These are phyloP conservation scores for Telopea speciosissima DNA, from an alignment of 177 flowering plant species.

Conservation along the genomic window DNA sequence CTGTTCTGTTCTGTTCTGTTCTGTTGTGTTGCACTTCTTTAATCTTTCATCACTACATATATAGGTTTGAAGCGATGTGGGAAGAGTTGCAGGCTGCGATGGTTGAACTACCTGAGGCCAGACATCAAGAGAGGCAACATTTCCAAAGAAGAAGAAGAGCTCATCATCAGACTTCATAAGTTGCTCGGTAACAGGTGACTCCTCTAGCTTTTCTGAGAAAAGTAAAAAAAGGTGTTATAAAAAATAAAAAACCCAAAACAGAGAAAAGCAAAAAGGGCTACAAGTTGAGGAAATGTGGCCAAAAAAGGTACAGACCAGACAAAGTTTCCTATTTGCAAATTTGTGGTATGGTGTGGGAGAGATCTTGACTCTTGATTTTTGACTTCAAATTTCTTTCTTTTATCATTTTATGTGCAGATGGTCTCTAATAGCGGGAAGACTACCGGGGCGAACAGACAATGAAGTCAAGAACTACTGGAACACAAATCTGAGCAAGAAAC, in stretches of 20 bases:
- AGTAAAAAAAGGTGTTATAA: too few relatives aligned
- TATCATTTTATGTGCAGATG: constrained; percentile 13
- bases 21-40: not conserved
- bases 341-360: too few relatives aligned
- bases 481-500: constrained; percentile 20
- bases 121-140: not conserved
- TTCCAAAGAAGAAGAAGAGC: not conserved
- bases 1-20: not conserved
- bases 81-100: not conserved
- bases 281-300: too few relatives aligned
- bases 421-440: constrained; percentile 16
- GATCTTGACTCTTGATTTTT: too few relatives aligned
- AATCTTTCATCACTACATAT: not conserved
- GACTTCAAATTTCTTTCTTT: too few relatives aligned
- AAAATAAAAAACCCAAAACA: too few relatives aligned
- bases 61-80: constrained; percentile 11
- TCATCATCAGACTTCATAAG: not conserved
- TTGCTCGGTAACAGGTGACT: constrained; percentile 15
- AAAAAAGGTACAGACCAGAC: too few relatives aligned
- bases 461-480: constrained; percentile 33
- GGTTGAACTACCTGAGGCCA: not conserved
- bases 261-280: too few relatives aligned
- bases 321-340: too few relatives aligned
- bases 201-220: not conserved
- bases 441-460: constrained; percentile 28